Evolutionary conservation across 495 filamentous ascomycete species (phyloP), one percentile per base, ranked within the genome.

Genomic region (Patellaria atrata): DNA sequence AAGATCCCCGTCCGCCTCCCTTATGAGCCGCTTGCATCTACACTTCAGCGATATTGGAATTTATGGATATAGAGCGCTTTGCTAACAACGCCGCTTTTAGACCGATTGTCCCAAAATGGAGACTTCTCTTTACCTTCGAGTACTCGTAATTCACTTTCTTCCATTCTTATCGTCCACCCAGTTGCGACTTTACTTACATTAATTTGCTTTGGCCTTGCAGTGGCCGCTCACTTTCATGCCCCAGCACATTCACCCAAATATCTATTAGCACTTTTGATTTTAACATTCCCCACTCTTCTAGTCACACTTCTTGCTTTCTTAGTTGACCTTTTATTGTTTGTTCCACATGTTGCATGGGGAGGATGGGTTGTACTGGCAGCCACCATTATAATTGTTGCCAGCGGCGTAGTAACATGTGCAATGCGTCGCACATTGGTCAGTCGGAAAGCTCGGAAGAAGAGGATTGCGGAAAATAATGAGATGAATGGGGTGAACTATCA

Each of bases 401-500:
- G 78, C 55, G 77, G 78, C 18, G 71, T 97, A 30, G 75, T 94
- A 33, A 86, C 82, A 7, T 97, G 89, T 52, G 84, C 84, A n/a
- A 96, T 96, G 85, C 79, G 89, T 40, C 75, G 89, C 28, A 93
- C 87, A 1, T 63, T 97, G 8, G 86, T 96, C 33, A 79, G 79
- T 51, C 73, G 86, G 33, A 94, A 94, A 61, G 85, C 87, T 8
- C 65, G 86, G 39, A 84, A 85, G 65, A 83, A 75, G 63, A 71
- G 85, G 17, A 93, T 97, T 50, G 81, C 77, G 1, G 80, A 89
- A 47, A 93, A 93, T 53, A 74, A 84, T 2, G 83, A 93, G 48
- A 94, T 93, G 84, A 96, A 81, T 53, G 85, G 85, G 13, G 71
- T 86, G 41, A 86, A 82, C 52, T 94, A 77, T 54, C 94, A 91